phyloP scores from a whole-genome alignment of 495 filamentous ascomycete genomes.

The Letharia lupina region DNA sequence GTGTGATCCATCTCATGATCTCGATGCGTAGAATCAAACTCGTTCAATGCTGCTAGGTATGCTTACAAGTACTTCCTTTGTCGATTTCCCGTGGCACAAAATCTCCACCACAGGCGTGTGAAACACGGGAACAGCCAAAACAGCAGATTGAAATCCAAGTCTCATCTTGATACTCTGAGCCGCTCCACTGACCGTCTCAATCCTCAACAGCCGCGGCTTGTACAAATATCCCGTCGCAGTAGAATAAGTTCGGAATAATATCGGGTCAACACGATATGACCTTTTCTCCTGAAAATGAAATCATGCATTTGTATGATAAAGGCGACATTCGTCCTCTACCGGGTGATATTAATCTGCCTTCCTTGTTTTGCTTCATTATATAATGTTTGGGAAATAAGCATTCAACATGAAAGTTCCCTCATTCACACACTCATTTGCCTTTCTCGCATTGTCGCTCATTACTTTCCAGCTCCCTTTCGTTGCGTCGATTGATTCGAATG shows the following conservation, averaged over 20 bases:
- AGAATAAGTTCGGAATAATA: not conserved
- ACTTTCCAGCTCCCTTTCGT: not conserved
- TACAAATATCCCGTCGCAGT: not conserved
- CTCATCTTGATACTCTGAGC: not conserved
- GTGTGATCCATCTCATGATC: no score
- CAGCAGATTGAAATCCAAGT: not conserved
- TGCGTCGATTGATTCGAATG: slow-evolving; percentile 12
- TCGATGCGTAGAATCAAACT: no score
- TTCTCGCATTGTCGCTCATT: slow-evolving; percentile 13
- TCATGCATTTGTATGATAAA: not conserved
- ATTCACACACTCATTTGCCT: slow-evolving; percentile 18
- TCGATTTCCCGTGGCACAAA: not conserved
- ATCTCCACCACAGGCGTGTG: not conserved
- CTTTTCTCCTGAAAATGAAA: not conserved
- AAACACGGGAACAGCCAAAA: not conserved
- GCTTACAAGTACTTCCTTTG: not conserved
- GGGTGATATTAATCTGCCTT: not conserved
- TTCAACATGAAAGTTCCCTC: slow-evolving; percentile 20
- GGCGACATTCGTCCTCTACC: not conserved
- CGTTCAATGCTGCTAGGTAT: no score
- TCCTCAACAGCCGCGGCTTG: not conserved
- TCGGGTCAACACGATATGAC: not conserved
- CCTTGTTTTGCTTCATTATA: slow-evolving; percentile 3
- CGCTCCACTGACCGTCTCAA: not conserved
- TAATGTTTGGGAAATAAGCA: slow-evolving; percentile 1